phyloP scores from a whole-genome alignment of 768 basidiomycete genomes.

The Tylopilus intermedius region DNA sequence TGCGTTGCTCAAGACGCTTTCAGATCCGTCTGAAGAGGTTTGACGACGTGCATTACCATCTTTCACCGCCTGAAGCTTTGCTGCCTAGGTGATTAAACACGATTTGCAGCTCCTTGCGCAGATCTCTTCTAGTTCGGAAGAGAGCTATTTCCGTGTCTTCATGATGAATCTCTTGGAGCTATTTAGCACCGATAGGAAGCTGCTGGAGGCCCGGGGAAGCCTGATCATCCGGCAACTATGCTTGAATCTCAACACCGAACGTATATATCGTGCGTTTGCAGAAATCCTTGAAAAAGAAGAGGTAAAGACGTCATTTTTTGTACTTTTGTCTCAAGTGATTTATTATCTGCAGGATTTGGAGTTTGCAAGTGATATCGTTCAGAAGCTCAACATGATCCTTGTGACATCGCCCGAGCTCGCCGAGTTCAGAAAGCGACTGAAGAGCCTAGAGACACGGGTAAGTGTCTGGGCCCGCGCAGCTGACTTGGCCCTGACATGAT shows the following conservation, averaged over 20 bases:
- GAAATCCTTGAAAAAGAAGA: conserved; percentile 99
- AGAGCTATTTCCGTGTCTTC: conserved; percentile 91
- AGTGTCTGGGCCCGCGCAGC: conserved; percentile 19
- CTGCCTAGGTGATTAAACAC: conserved; percentile 81
- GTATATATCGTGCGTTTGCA: conserved; percentile 92
- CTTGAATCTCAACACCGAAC: conserved; percentile 88
- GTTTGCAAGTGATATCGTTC: conserved; percentile 95
- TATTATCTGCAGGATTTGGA: conserved; percentile 71
- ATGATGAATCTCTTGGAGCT: conserved; percentile 93
- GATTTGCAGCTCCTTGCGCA: conserved; percentile 94
- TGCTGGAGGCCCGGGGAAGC: conserved; percentile 89
- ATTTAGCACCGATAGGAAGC: conserved; percentile 88
- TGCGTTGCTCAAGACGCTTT: conserved; percentile 88
- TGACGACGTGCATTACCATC: conserved; percentile 6
- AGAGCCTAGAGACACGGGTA: conserved; percentile 90
- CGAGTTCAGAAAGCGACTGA: conserved; percentile 89
- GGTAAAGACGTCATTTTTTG: conserved; percentile 38
- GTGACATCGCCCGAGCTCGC: conserved; percentile 95
- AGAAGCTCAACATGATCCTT: conserved; percentile 93
- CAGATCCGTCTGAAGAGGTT: conserved; percentile 94
- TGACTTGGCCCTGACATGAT: conserved; percentile 1
- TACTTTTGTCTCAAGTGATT: not conserved
- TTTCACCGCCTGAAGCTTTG: not conserved
- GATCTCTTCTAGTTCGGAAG: conserved; percentile 93
- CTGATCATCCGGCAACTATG: conserved; percentile 95